Conservation (phyloP, 495 filamentous ascomycete genomes). For the Schizothecium vesticola region DNA sequence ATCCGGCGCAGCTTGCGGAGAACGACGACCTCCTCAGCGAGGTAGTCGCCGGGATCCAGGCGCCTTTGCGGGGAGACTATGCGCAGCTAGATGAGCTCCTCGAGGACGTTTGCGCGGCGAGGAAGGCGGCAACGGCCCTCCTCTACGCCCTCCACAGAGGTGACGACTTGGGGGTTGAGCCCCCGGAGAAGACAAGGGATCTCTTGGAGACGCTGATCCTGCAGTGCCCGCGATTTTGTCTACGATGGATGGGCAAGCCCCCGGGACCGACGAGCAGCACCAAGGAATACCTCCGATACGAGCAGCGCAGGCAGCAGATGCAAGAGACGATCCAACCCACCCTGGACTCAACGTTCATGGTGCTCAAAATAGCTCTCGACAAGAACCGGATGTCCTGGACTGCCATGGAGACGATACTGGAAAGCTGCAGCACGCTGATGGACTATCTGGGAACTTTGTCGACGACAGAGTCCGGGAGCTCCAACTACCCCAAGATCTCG, state of each 20-base stretch:
- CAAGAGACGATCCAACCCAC: slow-evolving; percentile 39
- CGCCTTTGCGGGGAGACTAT: slow-evolving; percentile 58
- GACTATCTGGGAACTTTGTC: slow-evolving; percentile 40
- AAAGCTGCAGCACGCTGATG: slow-evolving; percentile 48
- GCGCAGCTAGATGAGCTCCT: slow-evolving; percentile 67
- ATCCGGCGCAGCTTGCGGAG: slow-evolving; percentile 22
- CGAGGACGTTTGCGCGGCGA: slow-evolving; percentile 55
- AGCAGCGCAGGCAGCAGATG: slow-evolving; percentile 50
- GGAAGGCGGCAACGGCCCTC: slow-evolving; percentile 54
- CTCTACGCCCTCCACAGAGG: slow-evolving; percentile 28
- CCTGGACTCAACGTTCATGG: slow-evolving; percentile 52
- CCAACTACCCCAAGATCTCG: slow-evolving; percentile 59
- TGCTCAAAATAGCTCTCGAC: slow-evolving; percentile 42
- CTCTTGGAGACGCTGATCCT: slow-evolving; percentile 47
- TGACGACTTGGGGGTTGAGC: slow-evolving; percentile 11
- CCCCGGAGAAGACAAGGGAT: slow-evolving; percentile 13
- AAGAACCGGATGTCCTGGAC: slow-evolving; percentile 42
- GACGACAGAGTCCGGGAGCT: slow-evolving; percentile 25
- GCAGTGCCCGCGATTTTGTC: slow-evolving; percentile 46
- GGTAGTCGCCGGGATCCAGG: slow-evolving; percentile 48
- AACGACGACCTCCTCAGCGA: slow-evolving; percentile 39
- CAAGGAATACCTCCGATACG: slow-evolving; percentile 48
- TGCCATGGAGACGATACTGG: slow-evolving; percentile 47
- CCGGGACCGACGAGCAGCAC: slow-evolving; percentile 37
- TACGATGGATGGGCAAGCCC: slow-evolving; percentile 52